Conservation (phyloP, 495 filamentous ascomycete genomes). For the Aspergillus olivimuriae region DNA sequence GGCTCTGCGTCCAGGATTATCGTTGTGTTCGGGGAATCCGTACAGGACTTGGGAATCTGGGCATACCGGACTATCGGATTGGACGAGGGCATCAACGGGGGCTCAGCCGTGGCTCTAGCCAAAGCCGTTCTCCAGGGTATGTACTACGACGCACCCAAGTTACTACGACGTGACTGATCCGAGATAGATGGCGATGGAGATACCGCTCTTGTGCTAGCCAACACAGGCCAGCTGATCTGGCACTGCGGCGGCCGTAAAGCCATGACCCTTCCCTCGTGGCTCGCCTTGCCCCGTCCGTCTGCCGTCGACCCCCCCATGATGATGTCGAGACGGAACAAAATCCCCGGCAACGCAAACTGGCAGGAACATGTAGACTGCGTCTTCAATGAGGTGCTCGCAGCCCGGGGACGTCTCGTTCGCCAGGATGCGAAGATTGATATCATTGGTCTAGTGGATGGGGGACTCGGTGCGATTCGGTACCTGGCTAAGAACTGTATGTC, state of each 20-base stretch:
- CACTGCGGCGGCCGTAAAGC: slow-evolving; percentile 49
- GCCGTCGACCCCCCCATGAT: slow-evolving; percentile 40
- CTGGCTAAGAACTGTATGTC: slow-evolving; percentile 50
- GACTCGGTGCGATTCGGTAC: slow-evolving; percentile 46
- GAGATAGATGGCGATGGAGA: slow-evolving; percentile 13
- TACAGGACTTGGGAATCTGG: slow-evolving; percentile 68
- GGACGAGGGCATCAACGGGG: slow-evolving; percentile 53
- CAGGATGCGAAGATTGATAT: slow-evolving; percentile 52
- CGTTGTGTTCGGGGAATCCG: slow-evolving; percentile 64
- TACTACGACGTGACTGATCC: background rate
- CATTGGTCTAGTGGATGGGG: slow-evolving; percentile 55
- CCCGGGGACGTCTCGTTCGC: slow-evolving; percentile 25
- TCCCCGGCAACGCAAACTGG: slow-evolving; percentile 46
- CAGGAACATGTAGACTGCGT: slow-evolving; percentile 55
- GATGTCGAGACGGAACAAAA: slow-evolving; percentile 40
- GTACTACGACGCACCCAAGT: no score
- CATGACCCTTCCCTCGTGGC: slow-evolving; percentile 49
- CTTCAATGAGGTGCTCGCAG: slow-evolving; percentile 53
- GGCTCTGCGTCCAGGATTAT: slow-evolving; percentile 55
- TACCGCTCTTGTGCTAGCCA: slow-evolving; percentile 58
- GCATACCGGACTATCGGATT: slow-evolving; percentile 57
- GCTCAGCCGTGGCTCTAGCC: slow-evolving; percentile 58
- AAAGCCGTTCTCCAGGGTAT: slow-evolving; percentile 40
- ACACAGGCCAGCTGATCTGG: slow-evolving; percentile 66
- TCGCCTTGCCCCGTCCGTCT: slow-evolving; percentile 45